phyloP scores from a whole-genome alignment of 768 basidiomycete species.

The Leccinum subtestaceum region DNA sequence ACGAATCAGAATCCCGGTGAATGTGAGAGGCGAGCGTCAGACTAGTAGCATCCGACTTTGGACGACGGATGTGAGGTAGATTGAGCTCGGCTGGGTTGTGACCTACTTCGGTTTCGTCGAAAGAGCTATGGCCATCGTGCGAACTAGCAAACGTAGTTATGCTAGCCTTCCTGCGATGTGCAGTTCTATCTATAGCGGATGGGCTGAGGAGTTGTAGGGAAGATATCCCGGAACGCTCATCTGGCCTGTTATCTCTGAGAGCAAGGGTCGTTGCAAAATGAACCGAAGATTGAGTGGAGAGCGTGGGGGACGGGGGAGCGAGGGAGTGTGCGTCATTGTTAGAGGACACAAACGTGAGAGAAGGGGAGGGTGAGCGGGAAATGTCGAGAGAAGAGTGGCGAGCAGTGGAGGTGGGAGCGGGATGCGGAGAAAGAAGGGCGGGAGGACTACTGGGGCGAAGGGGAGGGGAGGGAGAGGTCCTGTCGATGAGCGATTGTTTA shows the following conservation, averaged over 20 bases:
- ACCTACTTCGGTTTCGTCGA: slow-evolving; percentile 52
- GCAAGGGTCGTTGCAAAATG: slow-evolving; percentile 56
- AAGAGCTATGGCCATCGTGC: slow-evolving; percentile 33
- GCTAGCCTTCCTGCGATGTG: slow-evolving; percentile 56
- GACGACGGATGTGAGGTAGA: slow-evolving; percentile 33
- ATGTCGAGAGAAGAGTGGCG: slow-evolving; percentile 31
- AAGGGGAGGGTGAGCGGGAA: slow-evolving; percentile 29
- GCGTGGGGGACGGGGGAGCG: slow-evolving; percentile 72
- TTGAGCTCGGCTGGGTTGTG: slow-evolving; percentile 29
- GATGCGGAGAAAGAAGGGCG: slow-evolving; percentile 26
- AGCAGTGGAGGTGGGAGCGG: not conserved
- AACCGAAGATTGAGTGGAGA: slow-evolving; percentile 62
- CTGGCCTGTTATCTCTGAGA: slow-evolving; percentile 68
- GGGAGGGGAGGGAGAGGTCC: not conserved
- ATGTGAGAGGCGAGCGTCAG: slow-evolving; percentile 36
- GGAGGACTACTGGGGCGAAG: slow-evolving; percentile 2
- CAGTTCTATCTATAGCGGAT: slow-evolving; percentile 29
- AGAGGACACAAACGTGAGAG: slow-evolving; percentile 34
- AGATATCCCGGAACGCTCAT: slow-evolving; percentile 49
- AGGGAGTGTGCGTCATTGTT: slow-evolving; percentile 41
- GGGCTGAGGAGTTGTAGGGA: slow-evolving; percentile 52
- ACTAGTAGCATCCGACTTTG: slow-evolving; percentile 34
- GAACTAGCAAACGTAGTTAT: slow-evolving; percentile 52
- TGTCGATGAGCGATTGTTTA: slow-evolving; percentile 20
- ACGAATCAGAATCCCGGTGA: slow-evolving; percentile 38